A percentile compares a stretch with the other conserved stretches of the same genome.
Conservation (phyloP, 164 flowering plant genomes). For the Chimonanthus praecox region DNA sequence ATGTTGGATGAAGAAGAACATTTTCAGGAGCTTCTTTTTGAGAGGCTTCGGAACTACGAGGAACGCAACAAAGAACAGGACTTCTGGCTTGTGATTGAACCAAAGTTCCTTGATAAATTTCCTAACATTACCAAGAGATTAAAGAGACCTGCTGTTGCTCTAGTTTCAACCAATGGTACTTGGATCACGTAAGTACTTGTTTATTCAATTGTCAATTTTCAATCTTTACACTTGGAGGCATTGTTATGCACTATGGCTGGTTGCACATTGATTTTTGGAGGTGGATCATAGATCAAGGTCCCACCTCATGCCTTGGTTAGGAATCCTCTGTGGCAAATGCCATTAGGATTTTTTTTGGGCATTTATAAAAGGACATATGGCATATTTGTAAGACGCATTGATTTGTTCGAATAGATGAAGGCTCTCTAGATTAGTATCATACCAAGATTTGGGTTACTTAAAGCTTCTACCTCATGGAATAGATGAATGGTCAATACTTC, state of each 20-base stretch:
- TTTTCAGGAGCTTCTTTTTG: slow-evolving; percentile 73
- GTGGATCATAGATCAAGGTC: neutral
- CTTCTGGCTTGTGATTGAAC: slow-evolving; percentile 95
- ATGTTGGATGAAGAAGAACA: slow-evolving; percentile 99
- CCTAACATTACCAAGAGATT: slow-evolving; percentile 73
- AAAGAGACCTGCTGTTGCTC: slow-evolving; percentile 88
- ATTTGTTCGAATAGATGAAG: too few species aligned
- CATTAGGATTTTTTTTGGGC: too few species aligned
- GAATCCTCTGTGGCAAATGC: too few species aligned
- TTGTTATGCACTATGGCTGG: neutral
- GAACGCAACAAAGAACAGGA: slow-evolving; percentile 76
- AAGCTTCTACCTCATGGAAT: too few species aligned
- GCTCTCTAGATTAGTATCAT: too few species aligned
- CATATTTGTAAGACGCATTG: too few species aligned
- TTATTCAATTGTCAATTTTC: neutral
- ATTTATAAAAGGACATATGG: too few species aligned
- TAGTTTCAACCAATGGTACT: slow-evolving; percentile 83
- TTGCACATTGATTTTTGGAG: neutral
- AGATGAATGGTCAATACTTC: too few species aligned
- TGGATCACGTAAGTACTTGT: slow-evolving; percentile 79
- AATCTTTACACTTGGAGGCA: neutral
- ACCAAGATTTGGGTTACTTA: too few species aligned
- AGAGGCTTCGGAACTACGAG: slow-evolving; percentile 55
- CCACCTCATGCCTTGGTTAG: too few species aligned
- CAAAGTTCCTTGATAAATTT: slow-evolving; percentile 86